Base-by-base conservation (phyloP, 2,329 filamentous ascomycete genomes). In the Colletotrichum incanum region DNA sequence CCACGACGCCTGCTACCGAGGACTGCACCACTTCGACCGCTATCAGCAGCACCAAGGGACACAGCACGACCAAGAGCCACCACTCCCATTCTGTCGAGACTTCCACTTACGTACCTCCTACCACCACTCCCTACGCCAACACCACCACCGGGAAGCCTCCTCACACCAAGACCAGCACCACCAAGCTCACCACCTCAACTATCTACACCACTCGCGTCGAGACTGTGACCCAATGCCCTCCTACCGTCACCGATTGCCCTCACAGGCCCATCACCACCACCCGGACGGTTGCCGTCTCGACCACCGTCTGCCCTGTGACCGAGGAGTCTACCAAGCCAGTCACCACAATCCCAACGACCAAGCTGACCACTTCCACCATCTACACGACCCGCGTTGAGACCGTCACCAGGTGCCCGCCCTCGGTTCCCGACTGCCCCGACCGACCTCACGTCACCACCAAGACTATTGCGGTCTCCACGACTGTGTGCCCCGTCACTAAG, bases 181-280 rank as follows among this genome's bases (percentile, higher is more conserved):
- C 37, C 12, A 28, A 39, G 55, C 59, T 77, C 67, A 76, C 76
- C 23, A 83, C 81, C 31, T 83, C 80, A 63, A 83, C 82, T 18
- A 77, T 85, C 65, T 84, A 80, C 76, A 81, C 80, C 58, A 85
- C 82, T 16, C 74, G 73, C 7, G 76, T 89, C 74, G 83, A 87
- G 74, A 91, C 88, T 16, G 83, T 90, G 80, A 90, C 86, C 77
- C 86, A 85, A 55, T 91, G 89, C 79, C 85, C 84, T 59, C 81
- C 88, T 23, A 76, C 77, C 14, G 79, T 84, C 3, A 77, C 76
- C 54, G 76, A 82, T 79, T 84, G 82, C 76, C 81, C 82, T 12
- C 77, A 68, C 8, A 75, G 75, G 26, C 74, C 77, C 31, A 76
- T 79, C 31, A 78, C 83, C 45, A 82, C 81, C n/a, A 86, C 84